Evolutionary conservation across 2,329 filamentous ascomycete genomes (phyloP), one percentile per base, ranked within the genome.

Genomic region (Exutisphaerella laricina): DNA sequence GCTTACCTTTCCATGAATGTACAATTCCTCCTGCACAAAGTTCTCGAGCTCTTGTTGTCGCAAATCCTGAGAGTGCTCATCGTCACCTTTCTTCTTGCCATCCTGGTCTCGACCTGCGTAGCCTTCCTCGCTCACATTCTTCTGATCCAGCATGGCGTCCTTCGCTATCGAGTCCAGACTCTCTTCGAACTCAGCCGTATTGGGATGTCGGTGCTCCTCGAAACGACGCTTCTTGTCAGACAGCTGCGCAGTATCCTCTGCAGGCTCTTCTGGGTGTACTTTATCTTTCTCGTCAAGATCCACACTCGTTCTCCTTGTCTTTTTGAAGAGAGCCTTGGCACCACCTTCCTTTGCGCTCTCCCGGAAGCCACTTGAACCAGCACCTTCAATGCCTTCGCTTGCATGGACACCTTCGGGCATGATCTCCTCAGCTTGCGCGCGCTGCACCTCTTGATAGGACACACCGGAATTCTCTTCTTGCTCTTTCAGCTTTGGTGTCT

Each of bases 11-110:
- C 81, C 85, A 64, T 98, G 92, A 35, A 97, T 83, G 63, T 98
- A 98, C 2, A 97, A 77, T 65, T 98, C 90, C 63, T 98, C 92
- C 61, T 95, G 90, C 46, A 97, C 83, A 72, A 92, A 94, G 61
- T 94, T 87, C 41, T 84, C 77, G 44, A 88, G 84, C 64, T 97
- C 92, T 1, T 78, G 77, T 54, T 90, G 78, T 0, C 79, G 69
- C 3, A 84, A 69, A 0, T 73, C 71, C 13, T 57, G 51, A 25
- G 54, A 46, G 14, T 59, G 46, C 23, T 56, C 52, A n/a, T 47
- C 48, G 3, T 53, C 48, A 9, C 53, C 54, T 2, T 46, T 45
- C 22, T 37, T 45, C 31, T 46, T 44, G 12, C 49, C 48, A 25
- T 51, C 51, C 25, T 45, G 38, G 3, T 49, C 53, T 5, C 57